Evolutionary conservation across 352 stramenopile species (phyloP).

Genomic region (Blastocystis sp.): DNA sequence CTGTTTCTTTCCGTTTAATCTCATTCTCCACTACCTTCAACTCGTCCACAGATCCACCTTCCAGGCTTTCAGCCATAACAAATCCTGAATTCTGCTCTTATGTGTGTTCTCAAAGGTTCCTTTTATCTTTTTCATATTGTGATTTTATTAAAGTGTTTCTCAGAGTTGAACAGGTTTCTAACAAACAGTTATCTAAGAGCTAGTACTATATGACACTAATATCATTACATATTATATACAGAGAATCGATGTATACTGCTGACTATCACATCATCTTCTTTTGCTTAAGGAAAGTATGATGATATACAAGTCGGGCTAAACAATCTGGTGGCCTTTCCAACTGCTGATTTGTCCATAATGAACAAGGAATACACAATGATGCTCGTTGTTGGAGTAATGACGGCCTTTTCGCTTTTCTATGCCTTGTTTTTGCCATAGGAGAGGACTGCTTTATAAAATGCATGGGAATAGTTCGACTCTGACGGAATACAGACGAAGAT

Average conservation of each 20-base stretch:
- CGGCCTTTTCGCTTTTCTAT: not conserved
- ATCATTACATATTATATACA: too few species aligned
- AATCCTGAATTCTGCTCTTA: not conserved
- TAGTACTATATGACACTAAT: too few species aligned
- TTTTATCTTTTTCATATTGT: too few species aligned
- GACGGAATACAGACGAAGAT: too few species aligned
- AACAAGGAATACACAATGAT: not conserved
- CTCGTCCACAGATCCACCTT: not conserved
- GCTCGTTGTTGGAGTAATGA: not conserved
- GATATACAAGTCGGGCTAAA: too few species aligned
- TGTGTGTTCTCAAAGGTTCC: too few species aligned
- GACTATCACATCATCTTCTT: too few species aligned
- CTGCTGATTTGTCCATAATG: not conserved
- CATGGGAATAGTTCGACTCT: too few species aligned
- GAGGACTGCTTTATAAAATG: not conserved
- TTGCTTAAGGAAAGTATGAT: too few species aligned
- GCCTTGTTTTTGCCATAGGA: not conserved
- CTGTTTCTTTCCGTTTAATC: not conserved
- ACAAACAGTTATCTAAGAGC: not conserved
- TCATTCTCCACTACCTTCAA: not conserved
- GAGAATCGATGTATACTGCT: too few species aligned
- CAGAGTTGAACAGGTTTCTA: not conserved
- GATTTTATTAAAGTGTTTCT: not conserved
- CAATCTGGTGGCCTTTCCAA: too few species aligned
- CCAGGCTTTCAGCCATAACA: conserved; percentile 15